These are phyloP conservation scores for Chiua virens DNA, from an alignment of 768 basidiomycete species.

Conservation along the genomic window DNA sequence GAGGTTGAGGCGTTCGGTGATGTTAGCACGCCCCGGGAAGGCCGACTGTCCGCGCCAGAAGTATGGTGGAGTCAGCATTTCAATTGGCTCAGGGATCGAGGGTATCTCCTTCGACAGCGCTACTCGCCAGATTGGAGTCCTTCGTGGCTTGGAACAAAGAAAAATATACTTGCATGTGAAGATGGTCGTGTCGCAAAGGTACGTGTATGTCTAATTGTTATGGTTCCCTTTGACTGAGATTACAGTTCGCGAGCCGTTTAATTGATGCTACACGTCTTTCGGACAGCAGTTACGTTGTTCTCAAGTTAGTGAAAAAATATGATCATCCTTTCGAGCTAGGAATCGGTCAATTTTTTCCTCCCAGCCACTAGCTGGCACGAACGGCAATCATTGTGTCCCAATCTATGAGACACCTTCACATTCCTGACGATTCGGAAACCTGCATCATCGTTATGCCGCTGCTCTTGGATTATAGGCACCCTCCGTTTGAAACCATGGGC, in stretches of 20 bases:
- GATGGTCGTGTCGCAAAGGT: not conserved
- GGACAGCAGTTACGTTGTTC: constrained; percentile 27
- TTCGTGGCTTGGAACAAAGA: constrained; percentile 1
- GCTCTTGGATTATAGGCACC: constrained; percentile 25
- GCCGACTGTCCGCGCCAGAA: not conserved
- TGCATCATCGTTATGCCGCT: constrained; percentile 36
- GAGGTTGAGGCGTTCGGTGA: constrained; percentile 1
- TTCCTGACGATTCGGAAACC: constrained; percentile 13
- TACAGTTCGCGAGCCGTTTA: constrained; percentile 1
- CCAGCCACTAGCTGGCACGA: not conserved
- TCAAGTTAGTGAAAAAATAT: constrained; percentile 25
- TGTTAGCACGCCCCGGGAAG: not conserved
- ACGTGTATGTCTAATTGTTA: constrained; percentile 7
- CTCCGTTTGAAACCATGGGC: constrained; percentile 24
- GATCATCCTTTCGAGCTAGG: constrained; percentile 25
- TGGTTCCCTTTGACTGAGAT: constrained; percentile 7
- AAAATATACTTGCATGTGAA: not conserved
- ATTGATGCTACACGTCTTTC: constrained; percentile 28
- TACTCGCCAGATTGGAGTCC: constrained; percentile 9
- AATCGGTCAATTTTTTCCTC: constrained; percentile 24
- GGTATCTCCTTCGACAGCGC: constrained; percentile 7
- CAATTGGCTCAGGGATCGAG: not conserved
- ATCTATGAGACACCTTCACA: constrained; percentile 21
- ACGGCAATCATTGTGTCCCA: constrained; percentile 35
- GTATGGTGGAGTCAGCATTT: constrained; percentile 1